These are phyloP conservation scores for Alternaria burnsii DNA, from an alignment of 2,329 filamentous ascomycete genomes.

Conservation along the genomic window DNA sequence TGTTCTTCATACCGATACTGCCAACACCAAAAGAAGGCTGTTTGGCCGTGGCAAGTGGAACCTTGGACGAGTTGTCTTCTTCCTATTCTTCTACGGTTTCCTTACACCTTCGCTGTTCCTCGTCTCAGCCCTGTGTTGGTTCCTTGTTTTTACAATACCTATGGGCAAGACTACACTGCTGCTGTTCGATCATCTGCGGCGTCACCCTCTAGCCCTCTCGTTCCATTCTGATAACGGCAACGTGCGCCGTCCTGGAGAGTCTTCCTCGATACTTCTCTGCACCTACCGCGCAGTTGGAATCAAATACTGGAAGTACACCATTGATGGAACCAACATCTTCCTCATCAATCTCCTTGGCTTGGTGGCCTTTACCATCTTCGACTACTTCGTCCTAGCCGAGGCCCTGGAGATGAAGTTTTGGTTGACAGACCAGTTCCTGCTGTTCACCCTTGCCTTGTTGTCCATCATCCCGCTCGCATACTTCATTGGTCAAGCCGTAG, in stretches of 20 bases:
- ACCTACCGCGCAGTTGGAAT: slow-evolving; percentile 94
- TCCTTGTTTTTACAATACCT: slow-evolving; percentile 96
- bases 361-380: slow-evolving; percentile 92
- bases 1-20: slow-evolving; percentile 48
- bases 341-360: slow-evolving; percentile 95
- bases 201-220: slow-evolving; percentile 89
- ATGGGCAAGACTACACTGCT: slow-evolving; percentile 96
- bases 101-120: slow-evolving; percentile 86
- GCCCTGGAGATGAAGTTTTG: slow-evolving; percentile 73
- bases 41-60: slow-evolving; percentile 98
- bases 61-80: slow-evolving; percentile 92
- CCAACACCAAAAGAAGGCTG: slow-evolving; percentile 75
- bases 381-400: slow-evolving; percentile 81
- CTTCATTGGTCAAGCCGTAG: slow-evolving; percentile 97
- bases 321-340: slow-evolving; percentile 98
- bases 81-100: slow-evolving; percentile 92
- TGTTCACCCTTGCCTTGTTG: slow-evolving; percentile 83
- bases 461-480: slow-evolving; percentile 97
- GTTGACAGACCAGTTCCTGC: slow-evolving; percentile 82
- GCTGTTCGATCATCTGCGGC: slow-evolving; percentile 87
- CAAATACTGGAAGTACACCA: slow-evolving; percentile 99
- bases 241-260: slow-evolving; percentile 73
- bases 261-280: slow-evolving; percentile 89
- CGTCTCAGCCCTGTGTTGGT: slow-evolving; percentile 90
- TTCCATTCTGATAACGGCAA: slow-evolving; percentile 88